A percentile compares a stretch with the other conserved stretches of the same genome.
Evolutionary conservation across 345 rosid species (phyloP).

Genomic region (Geranium rotundifolium): DNA sequence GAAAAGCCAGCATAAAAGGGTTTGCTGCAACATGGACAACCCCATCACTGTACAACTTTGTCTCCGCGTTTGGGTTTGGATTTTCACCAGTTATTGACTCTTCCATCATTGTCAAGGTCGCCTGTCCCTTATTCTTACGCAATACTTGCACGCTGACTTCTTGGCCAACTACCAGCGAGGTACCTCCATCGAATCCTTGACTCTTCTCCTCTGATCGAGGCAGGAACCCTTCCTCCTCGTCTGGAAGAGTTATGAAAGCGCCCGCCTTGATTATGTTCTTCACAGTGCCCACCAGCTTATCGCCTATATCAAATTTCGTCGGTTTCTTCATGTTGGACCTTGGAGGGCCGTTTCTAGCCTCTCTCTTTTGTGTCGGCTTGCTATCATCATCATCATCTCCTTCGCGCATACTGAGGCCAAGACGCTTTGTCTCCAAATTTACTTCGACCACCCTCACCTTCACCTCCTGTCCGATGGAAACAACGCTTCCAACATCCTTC

Average conservation of each 20-base stretch:
- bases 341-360: conserved; percentile 30
- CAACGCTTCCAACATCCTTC: conserved; percentile 67
- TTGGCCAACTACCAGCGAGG: conserved; percentile 45
- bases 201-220: conserved; percentile 66
- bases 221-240: conserved; percentile 85
- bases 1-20: conserved; percentile 71
- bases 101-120: conserved; percentile 79
- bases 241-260: conserved; percentile 73
- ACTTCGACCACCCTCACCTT: conserved; percentile 74
- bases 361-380: conserved; percentile 34
- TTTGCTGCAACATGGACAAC: conserved; percentile 59
- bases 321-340: conserved; percentile 8
- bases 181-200: conserved; percentile 32
- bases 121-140: conserved; percentile 56
- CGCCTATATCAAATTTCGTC: conserved; percentile 65
- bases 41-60: conserved; percentile 20
- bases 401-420: conserved; percentile 76
- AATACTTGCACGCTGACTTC: conserved; percentile 66
- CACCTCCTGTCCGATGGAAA: conserved; percentile 82
- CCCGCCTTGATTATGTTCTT: conserved; percentile 70
- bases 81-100: conserved; percentile 32
- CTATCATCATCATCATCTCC: conserved; percentile 42
- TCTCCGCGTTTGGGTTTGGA: too few relatives aligned
- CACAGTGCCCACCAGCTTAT: conserved; percentile 64
- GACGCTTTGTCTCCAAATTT: conserved; percentile 56